Evolutionary conservation across 139 green algal species (phyloP).

Genomic region (Tetraselmis striata): DNA sequence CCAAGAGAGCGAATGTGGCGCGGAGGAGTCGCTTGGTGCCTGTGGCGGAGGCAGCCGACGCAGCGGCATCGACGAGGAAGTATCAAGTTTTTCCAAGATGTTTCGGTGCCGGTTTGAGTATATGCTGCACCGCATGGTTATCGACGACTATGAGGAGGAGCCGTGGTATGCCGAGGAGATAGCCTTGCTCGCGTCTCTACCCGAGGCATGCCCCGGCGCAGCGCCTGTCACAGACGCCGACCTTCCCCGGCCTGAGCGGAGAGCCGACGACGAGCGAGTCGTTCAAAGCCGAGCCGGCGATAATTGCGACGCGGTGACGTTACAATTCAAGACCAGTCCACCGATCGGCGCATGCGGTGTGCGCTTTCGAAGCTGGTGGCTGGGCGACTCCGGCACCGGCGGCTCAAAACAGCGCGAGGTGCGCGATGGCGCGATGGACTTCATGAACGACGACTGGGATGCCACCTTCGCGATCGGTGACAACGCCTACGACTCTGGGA

Average conservation of each 20-base stretch:
- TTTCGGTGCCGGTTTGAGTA: not conserved
- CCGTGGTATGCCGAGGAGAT: not conserved
- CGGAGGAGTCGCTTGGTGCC: not conserved
- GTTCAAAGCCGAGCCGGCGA: not conserved
- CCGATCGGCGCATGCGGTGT: not conserved
- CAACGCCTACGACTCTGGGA: constrained; percentile 3
- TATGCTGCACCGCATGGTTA: not conserved
- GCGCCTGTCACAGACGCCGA: not conserved
- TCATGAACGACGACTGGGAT: constrained; percentile 6
- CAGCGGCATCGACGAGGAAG: not conserved
- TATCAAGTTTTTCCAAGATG: too few relatives aligned
- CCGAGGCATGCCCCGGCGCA: not conserved
- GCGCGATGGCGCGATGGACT: constrained; percentile 1
- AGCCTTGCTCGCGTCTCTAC: not conserved
- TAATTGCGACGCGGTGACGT: not conserved
- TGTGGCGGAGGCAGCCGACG: not conserved
- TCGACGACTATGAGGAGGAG: not conserved
- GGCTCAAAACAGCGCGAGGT: not conserved
- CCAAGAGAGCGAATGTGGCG: not conserved
- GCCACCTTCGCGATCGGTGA: constrained; percentile 2
- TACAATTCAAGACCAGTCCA: not conserved
- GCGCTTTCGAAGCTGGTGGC: not conserved
- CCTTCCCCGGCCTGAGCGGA: not conserved
- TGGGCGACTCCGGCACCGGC: constrained; percentile 2
- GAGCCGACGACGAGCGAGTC: not conserved